Percentiles rank a stretch among this genome's conserved stretches.
phyloP scores from a whole-genome alignment of 1,284 basidiomycete species.

The Malassezia japonica region DNA sequence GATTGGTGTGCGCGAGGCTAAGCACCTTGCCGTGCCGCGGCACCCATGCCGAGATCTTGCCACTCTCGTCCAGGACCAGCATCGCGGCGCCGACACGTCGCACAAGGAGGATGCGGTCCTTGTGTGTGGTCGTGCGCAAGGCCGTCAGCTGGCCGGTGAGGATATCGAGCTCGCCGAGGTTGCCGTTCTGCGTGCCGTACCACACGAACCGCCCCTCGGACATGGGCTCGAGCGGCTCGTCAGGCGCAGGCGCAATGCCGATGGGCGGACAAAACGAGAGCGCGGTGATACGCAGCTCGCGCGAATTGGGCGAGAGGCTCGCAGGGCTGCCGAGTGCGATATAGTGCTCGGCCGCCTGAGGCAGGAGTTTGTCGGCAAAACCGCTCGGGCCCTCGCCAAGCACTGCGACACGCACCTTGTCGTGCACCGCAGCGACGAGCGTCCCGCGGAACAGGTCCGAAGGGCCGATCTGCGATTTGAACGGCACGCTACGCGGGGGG shows the following conservation, averaged over 20 bases:
- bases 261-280: constrained; percentile 13
- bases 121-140: constrained; percentile 28
- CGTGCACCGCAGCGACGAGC: constrained; percentile 2
- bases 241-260: neutral
- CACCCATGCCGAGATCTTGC: constrained; percentile 43
- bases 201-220: constrained; percentile 33
- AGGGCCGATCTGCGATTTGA: neutral
- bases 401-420: constrained; percentile 6
- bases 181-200: constrained; percentile 39
- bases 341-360: constrained; percentile 8
- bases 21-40: constrained; percentile 19
- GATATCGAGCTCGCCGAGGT: constrained; percentile 39
- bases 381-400: neutral
- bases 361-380: constrained; percentile 3
- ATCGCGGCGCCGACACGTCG: constrained; percentile 32
- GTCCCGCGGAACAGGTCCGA: constrained; percentile 1
- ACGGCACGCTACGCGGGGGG: constrained; percentile 4
- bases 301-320: constrained; percentile 4
- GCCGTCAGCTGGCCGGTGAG: constrained; percentile 21
- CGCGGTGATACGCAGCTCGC: constrained; percentile 6
- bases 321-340: constrained; percentile 5
- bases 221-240: neutral
- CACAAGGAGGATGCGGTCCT: constrained; percentile 28
- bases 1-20: constrained; percentile 23
- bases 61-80: constrained; percentile 39